Percentiles rank a stretch among this genome's conserved stretches.
These are phyloP conservation scores for Cryoendolithus antarcticus DNA, from an alignment of 2,329 filamentous ascomycete genomes.

Conservation along the genomic window DNA sequence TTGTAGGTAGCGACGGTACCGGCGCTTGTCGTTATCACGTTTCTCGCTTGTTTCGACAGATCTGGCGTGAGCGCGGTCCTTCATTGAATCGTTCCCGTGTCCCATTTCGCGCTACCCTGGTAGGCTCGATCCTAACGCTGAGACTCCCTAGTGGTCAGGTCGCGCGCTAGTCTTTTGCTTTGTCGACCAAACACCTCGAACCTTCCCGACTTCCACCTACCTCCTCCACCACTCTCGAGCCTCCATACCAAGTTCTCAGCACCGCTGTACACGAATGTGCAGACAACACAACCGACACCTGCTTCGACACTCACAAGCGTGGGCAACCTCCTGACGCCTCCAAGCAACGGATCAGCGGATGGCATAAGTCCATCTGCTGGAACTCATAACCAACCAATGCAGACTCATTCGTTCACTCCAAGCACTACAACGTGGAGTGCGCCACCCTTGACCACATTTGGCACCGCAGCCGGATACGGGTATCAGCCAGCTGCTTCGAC, in stretches of 20 bases:
- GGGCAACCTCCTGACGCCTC: slow-evolving; percentile 50
- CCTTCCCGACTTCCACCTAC: slow-evolving; percentile 58
- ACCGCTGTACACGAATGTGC: slow-evolving; percentile 18
- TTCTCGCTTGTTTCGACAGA: too few species aligned
- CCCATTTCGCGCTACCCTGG: slow-evolving; percentile 9
- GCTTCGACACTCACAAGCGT: slow-evolving; percentile 34
- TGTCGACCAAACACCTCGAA: slow-evolving; percentile 55
- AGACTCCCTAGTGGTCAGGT: slow-evolving; percentile 13
- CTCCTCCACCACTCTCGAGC: slow-evolving; percentile 45
- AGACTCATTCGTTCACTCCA: slow-evolving; percentile 42
- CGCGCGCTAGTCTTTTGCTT: slow-evolving; percentile 12
- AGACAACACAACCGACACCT: slow-evolving; percentile 34
- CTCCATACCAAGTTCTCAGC: slow-evolving; percentile 39
- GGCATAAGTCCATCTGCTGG: slow-evolving; percentile 48
- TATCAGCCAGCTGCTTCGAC: slow-evolving; percentile 36
- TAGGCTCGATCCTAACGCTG: slow-evolving; percentile 17
- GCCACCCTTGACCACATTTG: slow-evolving; percentile 40
- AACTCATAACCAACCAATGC: slow-evolving; percentile 43
- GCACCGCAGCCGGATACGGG: slow-evolving; percentile 26
- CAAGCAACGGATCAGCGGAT: slow-evolving; percentile 48
- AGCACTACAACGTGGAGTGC: slow-evolving; percentile 36
- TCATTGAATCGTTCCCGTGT: slow-evolving; percentile 3
- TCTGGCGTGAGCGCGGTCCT: not conserved
- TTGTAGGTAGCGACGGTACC: too few species aligned
- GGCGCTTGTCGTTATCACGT: too few species aligned